phyloP scores from a whole-genome alignment of 495 filamentous ascomycete species.

The Lindgomyces ingoldianus region DNA sequence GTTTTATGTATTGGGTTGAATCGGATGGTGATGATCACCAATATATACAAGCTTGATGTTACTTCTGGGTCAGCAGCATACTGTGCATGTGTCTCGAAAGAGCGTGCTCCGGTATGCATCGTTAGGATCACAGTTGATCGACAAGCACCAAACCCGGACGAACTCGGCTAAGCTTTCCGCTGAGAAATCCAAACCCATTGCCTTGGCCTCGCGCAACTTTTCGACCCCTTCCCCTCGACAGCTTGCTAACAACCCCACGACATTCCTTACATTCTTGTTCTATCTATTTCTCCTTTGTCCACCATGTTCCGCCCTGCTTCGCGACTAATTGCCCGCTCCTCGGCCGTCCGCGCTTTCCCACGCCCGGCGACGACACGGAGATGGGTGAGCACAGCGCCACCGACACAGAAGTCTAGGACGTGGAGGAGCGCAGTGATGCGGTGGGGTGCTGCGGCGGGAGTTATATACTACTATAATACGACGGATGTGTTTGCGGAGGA shows the following conservation, averaged over 20 bases:
- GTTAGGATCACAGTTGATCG: background rate
- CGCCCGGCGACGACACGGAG: slow-evolving; percentile 49
- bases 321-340: slow-evolving; percentile 31
- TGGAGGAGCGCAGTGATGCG: slow-evolving; percentile 78
- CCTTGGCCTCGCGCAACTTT: slow-evolving; percentile 5
- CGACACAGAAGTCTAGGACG: slow-evolving; percentile 65
- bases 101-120: too few relatives aligned
- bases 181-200: slow-evolving; percentile 21
- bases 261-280: slow-evolving; percentile 24
- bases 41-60: too few relatives aligned
- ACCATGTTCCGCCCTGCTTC: slow-evolving; percentile 35
- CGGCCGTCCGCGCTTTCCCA: slow-evolving; percentile 16
- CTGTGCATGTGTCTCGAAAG: too few relatives aligned
- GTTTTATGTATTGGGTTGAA: background rate
- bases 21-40: too few relatives aligned
- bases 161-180: slow-evolving; percentile 26
- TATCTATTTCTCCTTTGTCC: slow-evolving; percentile 5
- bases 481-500: slow-evolving; percentile 83
- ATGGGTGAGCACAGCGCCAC: slow-evolving; percentile 70
- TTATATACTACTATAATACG: slow-evolving; percentile 93
- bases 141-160: background rate
- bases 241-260: slow-evolving; percentile 1
- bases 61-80: too few relatives aligned
- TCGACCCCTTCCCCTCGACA: too few relatives aligned
- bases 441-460: slow-evolving; percentile 72